Evolutionary conservation across 176 grass and related monocot genomes (phyloP).

Genomic region (Triticum urartu): DNA sequence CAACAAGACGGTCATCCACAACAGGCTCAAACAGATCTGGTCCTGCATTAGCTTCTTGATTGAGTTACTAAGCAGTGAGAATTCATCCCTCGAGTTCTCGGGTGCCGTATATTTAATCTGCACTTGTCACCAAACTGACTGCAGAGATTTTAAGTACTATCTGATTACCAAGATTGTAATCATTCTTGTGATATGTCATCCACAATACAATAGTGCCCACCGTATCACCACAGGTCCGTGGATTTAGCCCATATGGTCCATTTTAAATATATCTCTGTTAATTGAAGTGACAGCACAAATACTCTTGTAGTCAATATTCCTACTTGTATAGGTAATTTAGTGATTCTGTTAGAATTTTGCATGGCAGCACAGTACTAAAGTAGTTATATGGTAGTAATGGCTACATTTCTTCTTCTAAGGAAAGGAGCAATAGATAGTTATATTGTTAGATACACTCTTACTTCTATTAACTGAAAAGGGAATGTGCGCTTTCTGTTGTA

Average conservation of each 20-base stretch:
- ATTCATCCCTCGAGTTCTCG: not conserved
- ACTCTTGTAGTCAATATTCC: not conserved
- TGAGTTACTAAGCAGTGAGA: not conserved
- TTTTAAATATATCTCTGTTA: not conserved
- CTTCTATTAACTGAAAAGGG: not conserved
- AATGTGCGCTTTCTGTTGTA: conserved; percentile 32
- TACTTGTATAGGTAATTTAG: not conserved
- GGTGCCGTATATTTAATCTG: not conserved
- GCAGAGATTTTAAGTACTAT: not conserved
- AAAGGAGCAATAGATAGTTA: not conserved
- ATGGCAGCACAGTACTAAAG: not conserved
- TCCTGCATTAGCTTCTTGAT: not conserved
- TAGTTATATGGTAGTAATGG: not conserved
- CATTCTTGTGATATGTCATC: not conserved
- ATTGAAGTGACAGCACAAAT: not conserved
- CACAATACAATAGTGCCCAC: not conserved
- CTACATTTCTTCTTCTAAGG: not conserved
- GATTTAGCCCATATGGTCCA: not conserved
- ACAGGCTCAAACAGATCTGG: not conserved
- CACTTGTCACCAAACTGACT: not conserved
- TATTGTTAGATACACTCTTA: not conserved
- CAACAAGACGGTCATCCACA: not conserved
- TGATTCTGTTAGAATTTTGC: not conserved
- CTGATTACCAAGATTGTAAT: not conserved
- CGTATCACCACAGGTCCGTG: not conserved